A percentile compares a stretch with the other conserved stretches of the same genome.
Conservation (phyloP, 2,329 filamentous ascomycete species). For the Teratosphaeriaceae sp. region DNA sequence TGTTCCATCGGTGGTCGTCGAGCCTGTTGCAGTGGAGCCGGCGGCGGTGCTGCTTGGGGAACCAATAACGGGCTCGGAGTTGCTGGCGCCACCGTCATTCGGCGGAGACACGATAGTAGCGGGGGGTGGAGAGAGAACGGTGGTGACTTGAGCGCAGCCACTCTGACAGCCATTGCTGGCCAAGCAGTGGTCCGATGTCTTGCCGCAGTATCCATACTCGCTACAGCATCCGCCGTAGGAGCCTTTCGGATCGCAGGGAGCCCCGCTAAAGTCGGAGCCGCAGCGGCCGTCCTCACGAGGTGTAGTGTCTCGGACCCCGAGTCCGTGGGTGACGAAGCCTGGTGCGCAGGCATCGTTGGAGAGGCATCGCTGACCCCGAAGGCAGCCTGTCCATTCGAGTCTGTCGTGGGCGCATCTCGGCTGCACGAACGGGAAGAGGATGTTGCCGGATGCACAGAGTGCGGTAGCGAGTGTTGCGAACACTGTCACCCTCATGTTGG, state of each 20-base stretch:
- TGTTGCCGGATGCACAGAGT: conserved; percentile 34
- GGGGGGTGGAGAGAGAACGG: conserved; percentile 8
- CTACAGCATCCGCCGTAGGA: conserved; percentile 36
- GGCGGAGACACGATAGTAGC: conserved; percentile 11
- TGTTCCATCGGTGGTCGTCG: conserved; percentile 45
- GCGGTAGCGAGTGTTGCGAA: background rate
- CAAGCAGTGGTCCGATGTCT: conserved; percentile 28
- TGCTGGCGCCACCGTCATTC: conserved; percentile 10
- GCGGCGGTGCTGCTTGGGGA: conserved; percentile 18
- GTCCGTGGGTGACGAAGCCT: background rate
- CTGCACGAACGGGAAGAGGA: conserved; percentile 42
- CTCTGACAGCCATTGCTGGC: conserved; percentile 32
- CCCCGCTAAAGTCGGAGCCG: conserved; percentile 32
- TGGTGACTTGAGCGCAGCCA: conserved; percentile 27
- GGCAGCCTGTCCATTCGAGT: conserved; percentile 21
- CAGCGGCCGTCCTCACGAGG: conserved; percentile 33
- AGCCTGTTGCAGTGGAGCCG: conserved; percentile 23
- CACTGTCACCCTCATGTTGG: background rate
- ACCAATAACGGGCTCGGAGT: conserved; percentile 22
- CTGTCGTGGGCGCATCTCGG: conserved; percentile 34
- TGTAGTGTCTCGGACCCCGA: conserved; percentile 3
- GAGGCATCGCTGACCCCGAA: conserved; percentile 33
- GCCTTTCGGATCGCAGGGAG: conserved; percentile 35
- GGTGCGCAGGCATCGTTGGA: conserved; percentile 27
- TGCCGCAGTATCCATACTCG: conserved; percentile 26